A percentile compares a stretch with the other conserved stretches of the same genome.
Evolutionary conservation across 139 green algal genomes (phyloP).

Genomic region (Asterochloris sp.): DNA sequence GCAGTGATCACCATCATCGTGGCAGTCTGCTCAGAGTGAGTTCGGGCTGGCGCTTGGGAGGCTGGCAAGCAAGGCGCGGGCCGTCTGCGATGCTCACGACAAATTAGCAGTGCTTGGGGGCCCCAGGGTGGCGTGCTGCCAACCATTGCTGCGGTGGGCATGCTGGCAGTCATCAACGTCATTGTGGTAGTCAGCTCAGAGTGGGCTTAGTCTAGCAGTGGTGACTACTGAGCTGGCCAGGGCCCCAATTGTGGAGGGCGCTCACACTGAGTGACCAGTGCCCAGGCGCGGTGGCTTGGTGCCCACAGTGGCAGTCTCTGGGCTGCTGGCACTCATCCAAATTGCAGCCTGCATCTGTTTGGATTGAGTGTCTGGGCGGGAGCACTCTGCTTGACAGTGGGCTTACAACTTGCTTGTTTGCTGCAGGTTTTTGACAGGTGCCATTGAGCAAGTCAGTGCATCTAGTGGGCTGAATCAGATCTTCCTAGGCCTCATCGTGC

Average conservation of each 20-base stretch:
- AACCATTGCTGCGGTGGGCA: conserved; percentile 43
- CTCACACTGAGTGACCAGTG: no score
- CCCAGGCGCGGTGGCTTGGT: conserved; percentile 23
- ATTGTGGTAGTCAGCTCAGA: conserved; percentile 69
- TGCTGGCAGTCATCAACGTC: conserved; percentile 62
- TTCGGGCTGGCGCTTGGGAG: no score
- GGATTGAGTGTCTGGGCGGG: background rate
- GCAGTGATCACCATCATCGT: conserved; percentile 66
- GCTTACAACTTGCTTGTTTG: background rate
- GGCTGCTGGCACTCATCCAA: conserved; percentile 59
- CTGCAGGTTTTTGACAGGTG: conserved; percentile 61
- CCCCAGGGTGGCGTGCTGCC: conserved; percentile 36
- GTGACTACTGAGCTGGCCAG: no score
- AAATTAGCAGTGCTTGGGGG: no score
- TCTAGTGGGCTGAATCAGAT: conserved; percentile 59
- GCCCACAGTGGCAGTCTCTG: conserved; percentile 50
- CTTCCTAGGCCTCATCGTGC: conserved; percentile 80
- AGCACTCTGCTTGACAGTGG: background rate
- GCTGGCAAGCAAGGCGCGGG: no score
- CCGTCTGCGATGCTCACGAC: no score
- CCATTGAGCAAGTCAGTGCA: conserved; percentile 67
- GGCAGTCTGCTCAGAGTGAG: conserved; percentile 68
- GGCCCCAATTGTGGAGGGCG: no score
- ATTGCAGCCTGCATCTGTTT: conserved; percentile 60
- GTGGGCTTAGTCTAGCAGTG: conserved; percentile 24